Evolutionary conservation across 768 basidiomycete species (phyloP).

Genomic region (Pulveroboletus sp.): DNA sequence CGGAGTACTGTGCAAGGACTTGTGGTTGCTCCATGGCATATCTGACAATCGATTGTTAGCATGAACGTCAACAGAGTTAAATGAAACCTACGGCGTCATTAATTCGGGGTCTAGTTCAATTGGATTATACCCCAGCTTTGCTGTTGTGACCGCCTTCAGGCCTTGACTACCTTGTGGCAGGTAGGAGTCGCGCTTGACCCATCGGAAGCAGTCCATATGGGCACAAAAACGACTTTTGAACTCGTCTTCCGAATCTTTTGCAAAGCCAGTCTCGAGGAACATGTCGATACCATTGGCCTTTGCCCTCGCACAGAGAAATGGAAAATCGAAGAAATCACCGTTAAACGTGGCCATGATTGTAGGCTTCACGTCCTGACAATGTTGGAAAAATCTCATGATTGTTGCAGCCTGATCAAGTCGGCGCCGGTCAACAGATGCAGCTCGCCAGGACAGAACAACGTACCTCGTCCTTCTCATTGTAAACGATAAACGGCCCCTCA

Average conservation of each 20-base stretch:
- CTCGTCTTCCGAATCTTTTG: conserved; percentile 88
- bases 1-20: conserved; percentile 92
- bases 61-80: not conserved
- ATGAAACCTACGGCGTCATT: conserved; percentile 87
- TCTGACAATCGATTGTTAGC: conserved; percentile 35
- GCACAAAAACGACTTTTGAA: conserved; percentile 89
- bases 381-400: conserved; percentile 86
- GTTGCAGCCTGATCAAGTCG: conserved; percentile 57
- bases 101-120: conserved; percentile 97
- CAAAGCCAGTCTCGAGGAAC: conserved; percentile 92
- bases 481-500: conserved; percentile 92
- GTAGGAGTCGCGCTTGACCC: conserved; percentile 99
- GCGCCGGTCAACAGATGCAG: not conserved
- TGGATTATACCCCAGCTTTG: conserved; percentile 94
- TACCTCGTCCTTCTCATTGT: conserved; percentile 93
- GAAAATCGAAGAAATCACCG: conserved; percentile 99
- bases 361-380: conserved; percentile 89
- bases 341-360: conserved; percentile 99
- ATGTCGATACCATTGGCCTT: conserved; percentile 91
- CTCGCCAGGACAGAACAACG: conserved; percentile 7
- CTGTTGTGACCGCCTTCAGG: conserved; percentile 93
- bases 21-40: conserved; percentile 97
- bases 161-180: conserved; percentile 98
- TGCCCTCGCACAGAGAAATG: conserved; percentile 85
- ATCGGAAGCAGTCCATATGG: conserved; percentile 99